Evolutionary conservation across 1,284 basidiomycete species (phyloP).

Genomic region (Cutaneotrichosporon cyanovorans): DNA sequence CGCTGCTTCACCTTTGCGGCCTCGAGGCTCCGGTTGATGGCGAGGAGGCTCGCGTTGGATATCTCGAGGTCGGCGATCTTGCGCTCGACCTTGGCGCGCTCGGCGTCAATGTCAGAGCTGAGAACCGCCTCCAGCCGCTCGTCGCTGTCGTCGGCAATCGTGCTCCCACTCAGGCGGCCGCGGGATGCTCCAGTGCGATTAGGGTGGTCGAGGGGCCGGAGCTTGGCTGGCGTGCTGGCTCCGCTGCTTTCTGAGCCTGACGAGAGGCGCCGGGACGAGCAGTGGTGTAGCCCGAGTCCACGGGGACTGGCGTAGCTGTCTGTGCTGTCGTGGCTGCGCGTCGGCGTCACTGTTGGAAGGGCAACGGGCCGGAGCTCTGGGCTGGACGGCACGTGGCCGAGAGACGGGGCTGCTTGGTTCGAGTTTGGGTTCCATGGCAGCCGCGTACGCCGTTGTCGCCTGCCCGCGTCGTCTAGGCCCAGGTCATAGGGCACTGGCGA

Average conservation of each 20-base stretch:
- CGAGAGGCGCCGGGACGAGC: not conserved
- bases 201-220: no score
- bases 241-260: not conserved
- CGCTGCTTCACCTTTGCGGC: slow-evolving; percentile 40
- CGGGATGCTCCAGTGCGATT: not conserved
- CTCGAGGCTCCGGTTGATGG: slow-evolving; percentile 42
- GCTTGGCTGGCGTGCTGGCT: no score
- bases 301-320: not conserved
- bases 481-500: slow-evolving; percentile 3
- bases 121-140: slow-evolving; percentile 7
- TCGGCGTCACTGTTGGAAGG: slow-evolving; percentile 29
- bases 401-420: slow-evolving; percentile 8
- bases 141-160: slow-evolving; percentile 6
- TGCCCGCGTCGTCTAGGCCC: not conserved
- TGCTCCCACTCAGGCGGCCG: slow-evolving; percentile 11
- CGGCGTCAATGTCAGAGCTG: slow-evolving; percentile 13
- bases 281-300: not conserved
- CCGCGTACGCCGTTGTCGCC: not conserved
- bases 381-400: slow-evolving; percentile 18
- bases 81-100: slow-evolving; percentile 33
- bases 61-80: slow-evolving; percentile 45
- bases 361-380: slow-evolving; percentile 32
- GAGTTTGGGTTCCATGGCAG: slow-evolving; percentile 22
- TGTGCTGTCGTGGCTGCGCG: not conserved
- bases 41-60: slow-evolving; percentile 39